Conservation (phyloP, 306 rosid species). For the Cucurbita maxima region DNA sequence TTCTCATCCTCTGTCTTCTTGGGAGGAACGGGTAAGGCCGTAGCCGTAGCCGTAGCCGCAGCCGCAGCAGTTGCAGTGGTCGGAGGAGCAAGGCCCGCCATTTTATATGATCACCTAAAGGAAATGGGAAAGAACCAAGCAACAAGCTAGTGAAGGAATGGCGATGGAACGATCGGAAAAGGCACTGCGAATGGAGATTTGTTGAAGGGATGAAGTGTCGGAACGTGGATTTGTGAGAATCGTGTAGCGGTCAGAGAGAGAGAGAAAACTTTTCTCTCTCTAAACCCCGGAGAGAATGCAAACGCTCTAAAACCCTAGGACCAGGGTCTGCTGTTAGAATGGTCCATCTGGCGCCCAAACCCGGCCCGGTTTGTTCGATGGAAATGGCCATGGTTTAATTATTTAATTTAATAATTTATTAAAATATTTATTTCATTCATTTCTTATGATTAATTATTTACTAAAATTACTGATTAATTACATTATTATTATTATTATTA, state of each 20-base stretch:
- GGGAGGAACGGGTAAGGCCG: neutral
- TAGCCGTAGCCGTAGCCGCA: neutral
- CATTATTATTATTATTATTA: too few relatives aligned
- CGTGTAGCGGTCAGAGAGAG: neutral
- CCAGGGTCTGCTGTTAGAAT: neutral
- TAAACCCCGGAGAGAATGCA: conserved; percentile 4
- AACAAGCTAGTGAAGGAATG: neutral
- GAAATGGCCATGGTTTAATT: too few relatives aligned
- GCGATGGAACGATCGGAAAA: neutral
- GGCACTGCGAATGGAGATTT: neutral
- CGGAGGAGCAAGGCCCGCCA: conserved; percentile 30
- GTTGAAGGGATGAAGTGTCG: too few relatives aligned
- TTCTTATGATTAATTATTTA: too few relatives aligned
- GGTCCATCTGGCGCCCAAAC: too few relatives aligned
- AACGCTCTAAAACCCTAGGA: conserved; percentile 8
- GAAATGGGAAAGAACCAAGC: neutral
- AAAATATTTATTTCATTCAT: too few relatives aligned
- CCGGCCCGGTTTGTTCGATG: too few relatives aligned
- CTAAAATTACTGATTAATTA: too few relatives aligned
- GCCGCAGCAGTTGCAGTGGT: conserved; percentile 15
- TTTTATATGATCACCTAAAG: neutral
- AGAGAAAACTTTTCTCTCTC: conserved; percentile 4
- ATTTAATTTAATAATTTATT: too few relatives aligned
- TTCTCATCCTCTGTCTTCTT: conserved; percentile 27
- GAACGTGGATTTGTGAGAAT: neutral